Percentiles rank a stretch among this genome's conserved stretches.
These are phyloP conservation scores for Elymus sibiricus DNA, from an alignment of 176 grass and related monocot genomes.

Conservation along the genomic window DNA sequence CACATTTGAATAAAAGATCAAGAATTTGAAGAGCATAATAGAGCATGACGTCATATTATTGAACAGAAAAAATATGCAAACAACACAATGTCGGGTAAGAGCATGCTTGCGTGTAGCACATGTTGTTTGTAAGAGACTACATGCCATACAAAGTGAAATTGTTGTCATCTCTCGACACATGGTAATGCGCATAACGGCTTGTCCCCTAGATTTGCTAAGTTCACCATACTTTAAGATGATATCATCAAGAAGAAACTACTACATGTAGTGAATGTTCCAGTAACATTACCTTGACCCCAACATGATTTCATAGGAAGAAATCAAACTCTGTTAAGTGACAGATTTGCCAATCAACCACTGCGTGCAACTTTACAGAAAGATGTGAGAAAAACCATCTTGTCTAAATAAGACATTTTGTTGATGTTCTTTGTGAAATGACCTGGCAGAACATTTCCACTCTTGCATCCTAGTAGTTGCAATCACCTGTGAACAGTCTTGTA, in stretches of 20 bases:
- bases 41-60: neutral
- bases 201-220: slow-evolving; percentile 36
- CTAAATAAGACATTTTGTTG: neutral
- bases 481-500: slow-evolving; percentile 53
- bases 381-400: neutral
- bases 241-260: too few species aligned
- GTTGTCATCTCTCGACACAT: slow-evolving; percentile 64
- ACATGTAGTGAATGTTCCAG: neutral
- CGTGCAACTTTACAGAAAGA: slow-evolving; percentile 35
- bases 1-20: too few species aligned
- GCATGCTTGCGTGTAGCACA: slow-evolving; percentile 57
- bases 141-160: slow-evolving; percentile 58
- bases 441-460: slow-evolving; percentile 46
- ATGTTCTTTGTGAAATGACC: slow-evolving; percentile 26
- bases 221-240: neutral
- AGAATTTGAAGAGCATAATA: neutral
- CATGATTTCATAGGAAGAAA: slow-evolving; percentile 79
- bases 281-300: slow-evolving; percentile 55
- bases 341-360: slow-evolving; percentile 53
- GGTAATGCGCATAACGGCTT: slow-evolving; percentile 68
- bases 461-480: slow-evolving; percentile 28
- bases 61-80: neutral
- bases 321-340: slow-evolving; percentile 80
- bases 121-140: slow-evolving; percentile 62
- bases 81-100: neutral